phyloP scores from a whole-genome alignment of 495 filamentous ascomycete genomes.

The Extremus antarcticus region DNA sequence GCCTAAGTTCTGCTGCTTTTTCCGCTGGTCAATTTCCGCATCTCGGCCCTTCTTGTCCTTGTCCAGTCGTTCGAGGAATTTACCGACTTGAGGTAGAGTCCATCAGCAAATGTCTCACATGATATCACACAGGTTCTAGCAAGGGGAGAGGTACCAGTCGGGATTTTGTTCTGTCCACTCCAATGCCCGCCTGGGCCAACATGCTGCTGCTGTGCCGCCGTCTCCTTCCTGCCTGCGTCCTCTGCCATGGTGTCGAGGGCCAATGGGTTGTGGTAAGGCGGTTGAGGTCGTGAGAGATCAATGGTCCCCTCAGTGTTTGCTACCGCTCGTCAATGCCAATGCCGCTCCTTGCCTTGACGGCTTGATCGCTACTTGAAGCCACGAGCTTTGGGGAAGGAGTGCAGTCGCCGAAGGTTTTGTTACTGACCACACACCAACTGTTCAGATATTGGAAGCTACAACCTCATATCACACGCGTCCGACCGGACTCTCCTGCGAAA shows the following conservation, averaged over 20 bases:
- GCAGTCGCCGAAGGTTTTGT: too few relatives aligned
- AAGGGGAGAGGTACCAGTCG: too few relatives aligned
- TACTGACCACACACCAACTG: too few relatives aligned
- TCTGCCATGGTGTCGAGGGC: slow-evolving; percentile 4
- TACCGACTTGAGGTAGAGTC: too few relatives aligned
- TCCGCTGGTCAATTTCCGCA: slow-evolving; percentile 42
- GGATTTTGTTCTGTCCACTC: slow-evolving; percentile 56
- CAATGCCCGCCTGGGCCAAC: slow-evolving; percentile 37
- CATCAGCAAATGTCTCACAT: too few relatives aligned
- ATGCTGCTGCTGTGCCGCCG: slow-evolving; percentile 19
- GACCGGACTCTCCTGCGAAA: neutral
- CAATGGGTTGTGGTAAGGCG: neutral
- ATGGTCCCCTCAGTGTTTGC: too few relatives aligned
- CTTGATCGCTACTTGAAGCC: too few relatives aligned
- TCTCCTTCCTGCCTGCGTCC: slow-evolving; percentile 23
- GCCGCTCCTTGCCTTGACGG: too few relatives aligned
- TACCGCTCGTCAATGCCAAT: too few relatives aligned
- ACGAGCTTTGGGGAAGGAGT: too few relatives aligned
- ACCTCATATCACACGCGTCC: neutral
- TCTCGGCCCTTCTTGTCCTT: slow-evolving; percentile 67
- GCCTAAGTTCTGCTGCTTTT: slow-evolving; percentile 30
- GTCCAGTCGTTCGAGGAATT: slow-evolving; percentile 71
- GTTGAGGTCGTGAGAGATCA: too few relatives aligned
- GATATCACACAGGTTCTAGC: too few relatives aligned
- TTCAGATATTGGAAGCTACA: neutral